phyloP scores from a whole-genome alignment of 2,329 filamentous ascomycete genomes.

The Ophiostoma ips region DNA sequence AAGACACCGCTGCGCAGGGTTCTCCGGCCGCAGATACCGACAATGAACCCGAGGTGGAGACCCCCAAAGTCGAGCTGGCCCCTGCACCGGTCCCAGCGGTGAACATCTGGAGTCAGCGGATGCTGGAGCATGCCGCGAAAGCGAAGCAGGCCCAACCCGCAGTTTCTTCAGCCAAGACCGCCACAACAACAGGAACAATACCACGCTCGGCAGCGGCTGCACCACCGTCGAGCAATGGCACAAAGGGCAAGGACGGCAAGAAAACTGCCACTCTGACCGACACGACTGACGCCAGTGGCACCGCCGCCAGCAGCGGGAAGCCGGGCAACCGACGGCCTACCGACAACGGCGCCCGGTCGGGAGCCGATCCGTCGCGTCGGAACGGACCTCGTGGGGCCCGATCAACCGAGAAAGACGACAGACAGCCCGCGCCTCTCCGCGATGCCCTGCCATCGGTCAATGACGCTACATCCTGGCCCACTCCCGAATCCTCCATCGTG shows the following conservation, averaged over 20 bases:
- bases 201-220: conserved; percentile 9
- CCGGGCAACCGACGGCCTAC: conserved; percentile 25
- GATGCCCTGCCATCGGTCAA: conserved; percentile 48
- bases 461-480: conserved; percentile 78
- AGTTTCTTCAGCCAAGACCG: background rate
- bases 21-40: background rate
- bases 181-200: background rate
- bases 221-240: background rate
- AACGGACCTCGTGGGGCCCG: conserved; percentile 31
- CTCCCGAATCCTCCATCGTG: conserved; percentile 63
- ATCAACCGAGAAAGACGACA: conserved; percentile 29
- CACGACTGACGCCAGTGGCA: conserved; percentile 23
- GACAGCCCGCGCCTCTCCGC: conserved; percentile 10
- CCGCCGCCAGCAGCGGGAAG: conserved; percentile 18
- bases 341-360: conserved; percentile 24
- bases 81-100: conserved; percentile 72
- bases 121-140: conserved; percentile 48
- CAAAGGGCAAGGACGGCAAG: conserved; percentile 11
- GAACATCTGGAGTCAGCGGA: conserved; percentile 78
- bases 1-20: conserved; percentile 32
- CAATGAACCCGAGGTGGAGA: conserved; percentile 31
- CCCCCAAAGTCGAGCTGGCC: conserved; percentile 51
- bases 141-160: conserved; percentile 22
- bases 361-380: conserved; percentile 27
- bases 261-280: conserved; percentile 9